Evolutionary conservation across 805 yeast species (phyloP).

Genomic region (Saccharomycopsis synnaedendra): DNA sequence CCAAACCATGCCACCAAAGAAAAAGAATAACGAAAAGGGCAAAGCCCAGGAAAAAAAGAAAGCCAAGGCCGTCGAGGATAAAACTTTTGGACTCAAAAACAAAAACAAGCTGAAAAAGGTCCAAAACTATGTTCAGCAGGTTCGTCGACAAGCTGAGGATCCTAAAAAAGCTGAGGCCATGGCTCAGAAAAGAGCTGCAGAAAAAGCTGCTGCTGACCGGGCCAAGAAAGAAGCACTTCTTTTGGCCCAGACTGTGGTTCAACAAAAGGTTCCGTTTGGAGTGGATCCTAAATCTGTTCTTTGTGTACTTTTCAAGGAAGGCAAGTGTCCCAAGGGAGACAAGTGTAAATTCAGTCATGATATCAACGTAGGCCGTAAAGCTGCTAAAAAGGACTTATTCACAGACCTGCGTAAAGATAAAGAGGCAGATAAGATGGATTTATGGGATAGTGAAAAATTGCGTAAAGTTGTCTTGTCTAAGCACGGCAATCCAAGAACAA

Average conservation of each 20-base stretch:
- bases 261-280: slow-evolving; percentile 89
- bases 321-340: slow-evolving; percentile 70
- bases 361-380: slow-evolving; percentile 72
- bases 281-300: slow-evolving; percentile 93
- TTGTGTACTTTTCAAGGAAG: slow-evolving; percentile 82
- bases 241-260: slow-evolving; percentile 42
- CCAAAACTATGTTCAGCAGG: slow-evolving; percentile 59
- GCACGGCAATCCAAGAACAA: slow-evolving; percentile 89
- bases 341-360: slow-evolving; percentile 93
- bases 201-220: slow-evolving; percentile 82
- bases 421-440: slow-evolving; percentile 83
- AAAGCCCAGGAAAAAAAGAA: slow-evolving; percentile 49
- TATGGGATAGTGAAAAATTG: slow-evolving; percentile 95
- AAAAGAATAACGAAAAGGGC: slow-evolving; percentile 43
- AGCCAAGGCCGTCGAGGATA: slow-evolving; percentile 59
- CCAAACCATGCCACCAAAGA: slow-evolving; percentile 64
- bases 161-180: slow-evolving; percentile 37
- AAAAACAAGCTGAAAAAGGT: slow-evolving; percentile 91
- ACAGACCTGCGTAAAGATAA: slow-evolving; percentile 71
- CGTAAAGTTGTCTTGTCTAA: slow-evolving; percentile 77
- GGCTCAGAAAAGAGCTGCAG: slow-evolving; percentile 68
- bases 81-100: slow-evolving; percentile 91
- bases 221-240: slow-evolving; percentile 78
- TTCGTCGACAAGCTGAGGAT: slow-evolving; percentile 48
- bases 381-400: slow-evolving; percentile 83